Conservation (phyloP, 306 rosid species). For the Ochetophila trinervis region DNA sequence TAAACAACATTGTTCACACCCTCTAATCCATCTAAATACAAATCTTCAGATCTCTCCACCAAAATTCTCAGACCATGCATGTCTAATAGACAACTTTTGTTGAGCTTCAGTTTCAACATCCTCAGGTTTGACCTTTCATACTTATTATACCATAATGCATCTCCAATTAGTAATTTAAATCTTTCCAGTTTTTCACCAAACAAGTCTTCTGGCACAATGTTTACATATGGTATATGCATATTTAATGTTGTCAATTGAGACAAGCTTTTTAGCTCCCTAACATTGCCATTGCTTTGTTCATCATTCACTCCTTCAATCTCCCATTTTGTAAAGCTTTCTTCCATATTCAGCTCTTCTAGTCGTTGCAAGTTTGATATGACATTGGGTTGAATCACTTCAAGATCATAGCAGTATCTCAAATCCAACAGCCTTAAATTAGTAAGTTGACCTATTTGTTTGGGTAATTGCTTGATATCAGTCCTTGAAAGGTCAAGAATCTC, state of each 20-base stretch:
- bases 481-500: not conserved
- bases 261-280: conserved; percentile 3
- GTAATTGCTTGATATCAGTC: not conserved
- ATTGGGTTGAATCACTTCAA: conserved; percentile 6
- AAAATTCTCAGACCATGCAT: not conserved
- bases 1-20: not conserved
- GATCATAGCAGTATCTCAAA: not conserved
- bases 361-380: conserved; percentile 7
- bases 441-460: conserved; percentile 3
- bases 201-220: not conserved
- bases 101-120: not conserved
- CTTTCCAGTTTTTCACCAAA: not conserved
- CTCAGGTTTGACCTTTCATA: not conserved
- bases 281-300: conserved; percentile 10
- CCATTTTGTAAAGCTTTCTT: conserved; percentile 6
- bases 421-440: conserved; percentile 1
- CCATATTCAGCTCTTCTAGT: conserved; percentile 18
- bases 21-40: not conserved
- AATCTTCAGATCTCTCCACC: not conserved
- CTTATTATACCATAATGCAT: no score
- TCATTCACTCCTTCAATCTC: not conserved
- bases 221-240: not conserved
- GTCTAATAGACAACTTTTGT: not conserved
- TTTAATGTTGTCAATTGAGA: not conserved
- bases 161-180: not conserved